Base-by-base conservation (phyloP, 2,329 filamentous ascomycete species). In the Plenodomus tracheiphilus region DNA sequence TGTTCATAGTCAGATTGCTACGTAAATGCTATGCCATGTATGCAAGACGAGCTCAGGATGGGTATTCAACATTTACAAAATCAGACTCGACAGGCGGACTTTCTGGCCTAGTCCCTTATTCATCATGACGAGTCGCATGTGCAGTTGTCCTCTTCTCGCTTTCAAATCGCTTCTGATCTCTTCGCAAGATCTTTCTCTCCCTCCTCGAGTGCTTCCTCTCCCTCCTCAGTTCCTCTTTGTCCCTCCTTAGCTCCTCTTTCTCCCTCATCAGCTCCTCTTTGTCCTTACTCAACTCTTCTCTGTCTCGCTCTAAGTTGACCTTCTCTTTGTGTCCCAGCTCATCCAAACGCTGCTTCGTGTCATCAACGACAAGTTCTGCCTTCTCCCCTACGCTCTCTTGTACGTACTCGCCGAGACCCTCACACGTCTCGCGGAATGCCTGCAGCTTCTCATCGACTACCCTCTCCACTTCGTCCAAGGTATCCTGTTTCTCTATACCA, bases 361-460 rank as follows among this genome's bases (percentile, higher is more conserved):
- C 6, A 15, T 32, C 28, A 15, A 32, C 9, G 28, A 15, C 28
- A 7, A 11, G 6, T 10, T 32, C 28, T 32, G 28, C 13, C 9
- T 11, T 15, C 7, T 32, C 9, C 13, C 28, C 28, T 32, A 15
- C 8, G 9, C 6, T 32, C 11, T 32, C 28, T 15, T 15, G 6
- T 11, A 10, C 6, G 6, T 32, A 7, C 28, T 46, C 37, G 1
- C 46, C 19, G 19, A 53, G 37, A 3, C 43, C 39, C 11, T 35
- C 30, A 13, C 42, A 39, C 22, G 39, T 15, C 37, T 51, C 47
- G 30, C 28, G 39, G 5, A 53, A 50, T 30, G 36, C 48, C 5
- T 8, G 16, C 10, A 53, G 30, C 36, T 51, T 53, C 0, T 51
- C 40, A 21, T 47, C 21, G 3, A 46, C 32, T 1, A 43, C 39